Evolutionary conservation across 202 grass and related monocot genomes (phyloP), one percentile per base, ranked within the genome.

Genomic region (Cymbopogon flexuosus): DNA sequence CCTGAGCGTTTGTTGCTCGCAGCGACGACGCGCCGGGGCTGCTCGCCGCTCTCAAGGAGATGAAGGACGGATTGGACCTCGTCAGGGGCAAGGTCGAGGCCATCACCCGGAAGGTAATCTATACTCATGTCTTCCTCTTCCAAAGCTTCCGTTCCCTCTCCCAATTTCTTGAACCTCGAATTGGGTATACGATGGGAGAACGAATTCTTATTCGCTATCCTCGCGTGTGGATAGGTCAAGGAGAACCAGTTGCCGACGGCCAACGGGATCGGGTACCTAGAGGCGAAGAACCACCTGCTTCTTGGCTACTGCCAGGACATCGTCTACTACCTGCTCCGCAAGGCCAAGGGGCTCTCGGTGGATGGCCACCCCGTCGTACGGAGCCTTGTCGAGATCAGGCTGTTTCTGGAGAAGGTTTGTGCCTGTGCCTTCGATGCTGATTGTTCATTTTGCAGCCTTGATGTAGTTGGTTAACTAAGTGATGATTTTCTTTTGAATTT

Each of bases 321-420:
- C 8, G 87, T 85, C 15, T 85, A 89, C 59, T 89, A 89, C 66
- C 82, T 93, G 21, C 87, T 94, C 63, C 74, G 84, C 62, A 97
- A 94, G 88, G 92, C 92, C 35, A 97, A 90, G 82, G 94, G 94
- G 6, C 87, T 94, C 51, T 90, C 94, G n/a, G 82, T 90, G 72
- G 83, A 90, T 8, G 71, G 69, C 0, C 89, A 94, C 82, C 89
- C 87, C 0, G 86, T 97, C 10, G 85, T 91, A 35, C 70, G 78
- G 69, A 89, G 87, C 66, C 88, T 94, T 36, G 81, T 97, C 0
- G 89, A 97, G 87, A 92, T 86, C 47, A 90, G 90, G 75, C 79
- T 94, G 8, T 97, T 94, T 73, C 77, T 97, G 46, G 92, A 93
- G 84, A 97, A 97, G 92, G 94, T 97, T 31, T 36, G 63, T 36